A percentile compares a stretch with the other conserved stretches of the same genome.
These are phyloP conservation scores for Vitis vinifera DNA, from an alignment of 164 flowering plant genomes.

Conservation along the genomic window DNA sequence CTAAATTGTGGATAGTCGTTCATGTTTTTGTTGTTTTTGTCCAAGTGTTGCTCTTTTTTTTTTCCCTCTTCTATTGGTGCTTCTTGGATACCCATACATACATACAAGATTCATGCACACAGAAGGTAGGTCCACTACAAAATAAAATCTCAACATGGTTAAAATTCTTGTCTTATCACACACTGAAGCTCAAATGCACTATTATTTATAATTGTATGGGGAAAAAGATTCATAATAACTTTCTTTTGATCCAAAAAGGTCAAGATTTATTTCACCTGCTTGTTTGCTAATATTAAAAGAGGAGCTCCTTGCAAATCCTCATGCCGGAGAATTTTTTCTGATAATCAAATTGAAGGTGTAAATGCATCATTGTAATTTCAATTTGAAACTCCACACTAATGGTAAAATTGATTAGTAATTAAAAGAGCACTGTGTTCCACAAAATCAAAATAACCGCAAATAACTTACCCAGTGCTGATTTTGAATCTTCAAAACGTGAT, in stretches of 20 bases:
- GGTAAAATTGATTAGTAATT: neutral
- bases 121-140: too few relatives aligned
- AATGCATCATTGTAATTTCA: slow-evolving; percentile 8
- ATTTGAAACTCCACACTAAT: neutral
- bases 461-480: slow-evolving; percentile 85
- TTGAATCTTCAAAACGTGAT: slow-evolving; percentile 95
- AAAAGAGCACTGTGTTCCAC: neutral
- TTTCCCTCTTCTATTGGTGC: too few relatives aligned
- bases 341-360: slow-evolving; percentile 1
- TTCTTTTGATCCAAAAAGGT: neutral
- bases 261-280: slow-evolving; percentile 59
- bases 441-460: slow-evolving; percentile 1
- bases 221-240: too few relatives aligned
- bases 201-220: too few relatives aligned
- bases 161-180: too few relatives aligned
- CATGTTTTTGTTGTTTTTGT: too few relatives aligned
- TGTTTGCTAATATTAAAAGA: slow-evolving; percentile 83
- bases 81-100: too few relatives aligned
- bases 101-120: too few relatives aligned
- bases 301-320: slow-evolving; percentile 96
- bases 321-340: slow-evolving; percentile 91
- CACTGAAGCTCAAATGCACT: too few relatives aligned
- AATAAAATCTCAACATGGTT: too few relatives aligned
- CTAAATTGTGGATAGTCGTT: too few relatives aligned
- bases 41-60: too few relatives aligned